These are phyloP conservation scores for Candida fluviatilis DNA, from an alignment of 805 yeast species.

Conservation along the genomic window DNA sequence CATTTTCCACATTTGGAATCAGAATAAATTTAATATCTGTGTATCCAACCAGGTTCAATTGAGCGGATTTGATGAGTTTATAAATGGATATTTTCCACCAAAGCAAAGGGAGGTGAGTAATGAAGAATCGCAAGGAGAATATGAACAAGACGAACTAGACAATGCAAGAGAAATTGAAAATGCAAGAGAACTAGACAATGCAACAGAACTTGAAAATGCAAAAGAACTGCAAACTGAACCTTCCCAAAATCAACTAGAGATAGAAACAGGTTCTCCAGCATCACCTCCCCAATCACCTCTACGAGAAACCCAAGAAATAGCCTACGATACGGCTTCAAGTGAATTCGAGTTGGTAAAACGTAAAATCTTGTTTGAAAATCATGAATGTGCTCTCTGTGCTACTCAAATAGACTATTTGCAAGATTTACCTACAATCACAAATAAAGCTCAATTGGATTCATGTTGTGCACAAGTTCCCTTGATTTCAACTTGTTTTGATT, in stretches of 20 bases:
- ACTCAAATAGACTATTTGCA: conserved; percentile 29
- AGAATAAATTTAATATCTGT: conserved; percentile 24
- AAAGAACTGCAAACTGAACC: no score
- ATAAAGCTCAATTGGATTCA: conserved; percentile 4
- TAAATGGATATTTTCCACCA: neutral
- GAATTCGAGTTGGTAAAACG: conserved; percentile 10
- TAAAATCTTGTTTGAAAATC: conserved; percentile 12
- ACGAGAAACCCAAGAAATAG: neutral
- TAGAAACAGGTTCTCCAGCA: no score
- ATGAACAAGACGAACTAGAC: conserved; percentile 2
- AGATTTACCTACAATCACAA: conserved; percentile 4
- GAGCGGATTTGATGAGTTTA: conserved; percentile 7
- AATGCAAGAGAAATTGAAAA: no score
- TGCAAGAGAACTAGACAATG: no score
- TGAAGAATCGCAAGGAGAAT: neutral
- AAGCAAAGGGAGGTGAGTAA: neutral
- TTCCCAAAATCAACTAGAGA: no score
- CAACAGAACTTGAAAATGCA: no score
- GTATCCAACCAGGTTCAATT: conserved; percentile 16
- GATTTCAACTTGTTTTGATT: conserved; percentile 32
- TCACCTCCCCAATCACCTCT: no score
- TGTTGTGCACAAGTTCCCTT: conserved; percentile 19
- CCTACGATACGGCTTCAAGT: neutral
- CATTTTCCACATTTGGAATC: conserved; percentile 29
- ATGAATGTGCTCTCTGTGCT: conserved; percentile 29